Evolutionary conservation across 148 eudicot species (phyloP), one percentile per base, ranked within the genome.

Genomic region (Cornus kousa): DNA sequence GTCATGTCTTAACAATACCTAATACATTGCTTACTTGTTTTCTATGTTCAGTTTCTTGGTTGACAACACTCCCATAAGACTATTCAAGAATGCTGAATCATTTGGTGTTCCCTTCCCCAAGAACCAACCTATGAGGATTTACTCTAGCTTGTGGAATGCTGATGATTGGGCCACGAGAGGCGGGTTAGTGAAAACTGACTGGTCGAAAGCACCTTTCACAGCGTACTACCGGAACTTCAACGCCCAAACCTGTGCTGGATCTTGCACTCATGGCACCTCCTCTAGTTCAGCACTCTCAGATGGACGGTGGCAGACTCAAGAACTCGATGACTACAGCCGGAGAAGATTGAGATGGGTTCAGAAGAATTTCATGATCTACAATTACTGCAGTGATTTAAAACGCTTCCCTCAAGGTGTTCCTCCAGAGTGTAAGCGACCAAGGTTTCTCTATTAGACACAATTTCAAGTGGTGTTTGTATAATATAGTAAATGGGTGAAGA

Each of bases 121-220:
- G 80, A 75, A 80, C 76, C 91, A 87, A 22, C 89, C 91, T 7
- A 89, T 89, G 91, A 86, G 65, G 57, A 75, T 88, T 14, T 86
- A 84, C 79, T 83, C 91, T 1, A 89, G 88, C 77, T 78, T 89
- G 0, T 89, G 89, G 89, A 87, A 87, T 9, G 93, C 93, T 1
- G 90, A 90, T 74, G 90, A 90, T 70, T 90, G 93, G 92, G 93
- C 93, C 20, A 90, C 93, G 2, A 76, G 78, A 78, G 91, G 91
- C 7, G 91, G 91, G 1, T 67, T 75, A 24, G 82, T 87, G 5
- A 89, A 89, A 73, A 81, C 91, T 1, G 84, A 89, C n/a, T 89
- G 91, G 89, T n/a, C 87, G 28, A 86, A 85, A 66, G 86, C 90
- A 2, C 93, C 93, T 3, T 90, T 90, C 80, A 86, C 75, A 0